These are phyloP conservation scores for Ceratocystis colombiana DNA, from an alignment of 2,329 filamentous ascomycete genomes.

Conservation along the genomic window DNA sequence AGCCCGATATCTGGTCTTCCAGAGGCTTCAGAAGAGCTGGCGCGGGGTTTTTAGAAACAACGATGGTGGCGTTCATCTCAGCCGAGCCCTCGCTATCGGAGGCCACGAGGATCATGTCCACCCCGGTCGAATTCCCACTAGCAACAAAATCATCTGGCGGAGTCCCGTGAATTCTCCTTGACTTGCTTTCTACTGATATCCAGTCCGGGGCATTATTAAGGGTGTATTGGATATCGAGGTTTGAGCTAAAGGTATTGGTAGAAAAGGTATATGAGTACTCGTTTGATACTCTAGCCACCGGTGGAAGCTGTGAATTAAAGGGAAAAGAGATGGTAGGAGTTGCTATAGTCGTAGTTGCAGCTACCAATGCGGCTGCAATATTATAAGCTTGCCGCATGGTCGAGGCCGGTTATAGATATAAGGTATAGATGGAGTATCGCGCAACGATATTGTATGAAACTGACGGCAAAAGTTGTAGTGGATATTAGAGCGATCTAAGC, in stretches of 20 bases:
- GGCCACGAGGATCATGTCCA: slow-evolving; percentile 57
- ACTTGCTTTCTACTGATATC: slow-evolving; percentile 59
- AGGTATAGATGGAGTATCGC: neutral
- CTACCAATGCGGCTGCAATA: slow-evolving; percentile 29
- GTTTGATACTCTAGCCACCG: slow-evolving; percentile 59
- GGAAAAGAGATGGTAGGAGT: slow-evolving; percentile 51
- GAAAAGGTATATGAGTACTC: slow-evolving; percentile 64
- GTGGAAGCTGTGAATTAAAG: slow-evolving; percentile 74
- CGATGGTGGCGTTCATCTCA: slow-evolving; percentile 56
- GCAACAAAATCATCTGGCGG: slow-evolving; percentile 46
- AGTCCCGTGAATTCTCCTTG: slow-evolving; percentile 59
- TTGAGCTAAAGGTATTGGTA: slow-evolving; percentile 59
- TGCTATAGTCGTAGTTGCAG: slow-evolving; percentile 32
- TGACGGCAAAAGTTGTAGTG: neutral
- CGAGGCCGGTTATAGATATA: neutral
- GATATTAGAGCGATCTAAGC: neutral
- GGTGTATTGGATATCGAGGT: slow-evolving; percentile 52
- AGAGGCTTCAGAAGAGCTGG: slow-evolving; percentile 49
- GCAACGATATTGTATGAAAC: neutral
- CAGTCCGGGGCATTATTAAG: slow-evolving; percentile 57
- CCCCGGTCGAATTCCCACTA: slow-evolving; percentile 45
- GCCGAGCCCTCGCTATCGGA: slow-evolving; percentile 54
- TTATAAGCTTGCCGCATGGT: slow-evolving; percentile 24
- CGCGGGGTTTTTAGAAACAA: slow-evolving; percentile 51
- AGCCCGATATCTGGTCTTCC: slow-evolving; percentile 45